Evolutionary conservation across 1,284 basidiomycete species (phyloP), one percentile per base, ranked within the genome.

Genomic region (Sanghuangporus weigelae): DNA sequence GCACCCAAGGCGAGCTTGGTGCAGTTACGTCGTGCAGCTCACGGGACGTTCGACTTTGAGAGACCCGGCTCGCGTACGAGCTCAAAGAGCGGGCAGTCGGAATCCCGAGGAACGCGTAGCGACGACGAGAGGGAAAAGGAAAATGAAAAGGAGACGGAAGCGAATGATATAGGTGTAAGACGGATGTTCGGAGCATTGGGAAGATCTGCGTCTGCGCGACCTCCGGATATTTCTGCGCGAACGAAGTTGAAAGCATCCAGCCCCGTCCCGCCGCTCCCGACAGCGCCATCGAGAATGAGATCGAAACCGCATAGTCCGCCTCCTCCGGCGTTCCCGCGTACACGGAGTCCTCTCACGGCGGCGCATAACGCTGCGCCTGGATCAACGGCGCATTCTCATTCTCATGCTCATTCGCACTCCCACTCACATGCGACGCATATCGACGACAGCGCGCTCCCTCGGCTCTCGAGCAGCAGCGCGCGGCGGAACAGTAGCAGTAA

Each of bases 11-110:
- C 49, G 21, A 58, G 44, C 12, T 10, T 53, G 39, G 48, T 56
- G 11, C 57, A 59, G 19, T 14, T 63, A 23, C 44, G 62, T 2
- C 60, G 59, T 14, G 44, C 49, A 16, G 64, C 60, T 16, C 64
- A 59, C 48, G 86, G 86, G 6, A 87, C 84, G 69, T 90, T 90
- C 71, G 88, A 91, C 69, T 90, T 90, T 68, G 89, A 90, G 73
- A 77, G 84, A 31, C 82, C 84, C 0, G 79, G 11, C 66, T 77
- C 60, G 72, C 61, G 65, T n/a, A 49, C 36, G 16, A 65, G 64
- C 39, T 65, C 64, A 51, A 64, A 64, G 44, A 65, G 61, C 35
- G 64, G 60, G 23, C 55, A 65, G n/a, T 62, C 64, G 36, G 64
- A 65, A 40, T 48, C 49, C 2, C 40, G 54, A 14, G 58, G 63